phyloP scores from a whole-genome alignment of 2,329 filamentous ascomycete species.

The Calonectria henricotiae region DNA sequence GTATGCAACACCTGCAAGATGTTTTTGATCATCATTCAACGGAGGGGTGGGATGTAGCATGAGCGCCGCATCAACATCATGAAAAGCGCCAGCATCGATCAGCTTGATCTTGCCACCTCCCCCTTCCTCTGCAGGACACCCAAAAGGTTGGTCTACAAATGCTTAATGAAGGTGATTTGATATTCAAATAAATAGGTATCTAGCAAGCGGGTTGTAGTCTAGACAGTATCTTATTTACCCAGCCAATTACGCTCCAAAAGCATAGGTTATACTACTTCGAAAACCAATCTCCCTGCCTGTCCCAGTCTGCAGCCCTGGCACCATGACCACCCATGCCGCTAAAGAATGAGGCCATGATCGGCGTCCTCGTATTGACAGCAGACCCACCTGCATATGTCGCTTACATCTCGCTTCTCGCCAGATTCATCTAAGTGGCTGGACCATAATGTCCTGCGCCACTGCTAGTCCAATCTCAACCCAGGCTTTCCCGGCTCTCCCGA shows the following conservation, averaged over 20 bases:
- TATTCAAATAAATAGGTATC: too few relatives aligned
- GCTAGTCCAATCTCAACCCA: conserved; percentile 14
- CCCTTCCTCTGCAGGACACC: conserved; percentile 62
- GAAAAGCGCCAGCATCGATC: conserved; percentile 22
- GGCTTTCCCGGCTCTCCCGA: not conserved
- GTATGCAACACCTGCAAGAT: conserved; percentile 13
- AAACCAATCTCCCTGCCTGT: too few relatives aligned
- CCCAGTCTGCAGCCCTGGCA: not conserved
- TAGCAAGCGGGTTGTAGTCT: not conserved
- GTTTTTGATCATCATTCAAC: not conserved
- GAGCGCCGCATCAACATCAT: conserved; percentile 49
- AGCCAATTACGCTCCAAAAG: too few relatives aligned
- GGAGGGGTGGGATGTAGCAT: conserved; percentile 50
- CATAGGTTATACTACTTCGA: too few relatives aligned
- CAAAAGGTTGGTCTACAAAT: too few relatives aligned
- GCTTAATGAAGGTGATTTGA: too few relatives aligned
- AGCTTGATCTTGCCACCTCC: conserved; percentile 63
- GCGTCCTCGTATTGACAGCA: not conserved
- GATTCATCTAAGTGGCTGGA: not conserved
- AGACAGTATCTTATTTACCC: not conserved
- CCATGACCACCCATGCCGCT: not conserved
- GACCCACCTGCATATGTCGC: not conserved
- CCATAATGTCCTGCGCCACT: not conserved
- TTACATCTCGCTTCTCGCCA: conserved; percentile 3
- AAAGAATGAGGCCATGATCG: not conserved